phyloP scores from a whole-genome alignment of 2,329 filamentous ascomycete species.

The Coniella vitis region DNA sequence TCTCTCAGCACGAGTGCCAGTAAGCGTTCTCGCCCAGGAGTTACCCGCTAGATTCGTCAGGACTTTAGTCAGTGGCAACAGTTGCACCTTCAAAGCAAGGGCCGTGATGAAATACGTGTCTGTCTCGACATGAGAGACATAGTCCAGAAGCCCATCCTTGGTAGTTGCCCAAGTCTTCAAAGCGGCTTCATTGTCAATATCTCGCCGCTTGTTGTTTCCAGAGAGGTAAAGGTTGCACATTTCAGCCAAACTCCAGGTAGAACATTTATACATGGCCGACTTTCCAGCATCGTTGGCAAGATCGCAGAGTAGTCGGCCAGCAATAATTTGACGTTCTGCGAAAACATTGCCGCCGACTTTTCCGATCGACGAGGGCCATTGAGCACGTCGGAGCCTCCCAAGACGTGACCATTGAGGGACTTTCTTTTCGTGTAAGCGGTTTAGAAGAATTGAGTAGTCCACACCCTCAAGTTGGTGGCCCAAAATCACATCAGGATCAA shows the following conservation, averaged over 20 bases:
- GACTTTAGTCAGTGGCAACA: conserved; percentile 89
- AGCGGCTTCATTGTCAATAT: conserved; percentile 82
- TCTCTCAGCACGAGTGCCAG: conserved; percentile 89
- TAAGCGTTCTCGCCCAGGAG: conserved; percentile 94
- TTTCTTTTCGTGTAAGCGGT: conserved; percentile 80
- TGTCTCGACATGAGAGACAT: conserved; percentile 85
- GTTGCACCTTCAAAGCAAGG: conserved; percentile 79
- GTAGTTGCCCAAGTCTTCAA: conserved; percentile 81
- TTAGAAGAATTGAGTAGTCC: conserved; percentile 87
- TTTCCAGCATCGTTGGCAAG: conserved; percentile 95
- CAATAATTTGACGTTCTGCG: conserved; percentile 81
- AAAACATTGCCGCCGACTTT: conserved; percentile 87
- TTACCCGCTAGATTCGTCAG: conserved; percentile 95
- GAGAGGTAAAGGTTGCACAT: conserved; percentile 91
- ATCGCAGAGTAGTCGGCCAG: conserved; percentile 87
- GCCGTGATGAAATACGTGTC: conserved; percentile 96
- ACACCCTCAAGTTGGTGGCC: conserved; percentile 97
- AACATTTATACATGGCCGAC: conserved; percentile 93
- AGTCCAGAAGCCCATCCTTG: conserved; percentile 83
- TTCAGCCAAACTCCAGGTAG: conserved; percentile 95
- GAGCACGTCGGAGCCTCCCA: conserved; percentile 71
- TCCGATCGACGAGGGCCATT: conserved; percentile 83
- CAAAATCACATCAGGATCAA: conserved; percentile 88
- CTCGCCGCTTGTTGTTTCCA: conserved; percentile 63
- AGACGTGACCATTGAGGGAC: conserved; percentile 93